Conservation (phyloP, 2,329 filamentous ascomycete species). For the Neoarthrinium moseri region DNA sequence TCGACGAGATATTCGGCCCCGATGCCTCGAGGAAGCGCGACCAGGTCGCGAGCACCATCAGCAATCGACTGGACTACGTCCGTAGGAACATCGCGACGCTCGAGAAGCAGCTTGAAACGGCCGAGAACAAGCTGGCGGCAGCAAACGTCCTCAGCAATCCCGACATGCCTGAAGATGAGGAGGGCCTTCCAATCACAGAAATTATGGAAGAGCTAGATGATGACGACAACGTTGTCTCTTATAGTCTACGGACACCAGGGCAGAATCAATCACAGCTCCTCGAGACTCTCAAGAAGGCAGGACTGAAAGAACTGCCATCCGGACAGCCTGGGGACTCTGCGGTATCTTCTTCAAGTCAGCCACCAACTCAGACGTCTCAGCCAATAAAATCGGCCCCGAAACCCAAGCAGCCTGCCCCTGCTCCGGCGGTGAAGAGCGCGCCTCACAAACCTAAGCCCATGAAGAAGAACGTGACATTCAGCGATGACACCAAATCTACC, state of each 20-base stretch:
- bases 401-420: too few relatives aligned
- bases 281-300: slow-evolving; percentile 75
- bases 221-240: slow-evolving; percentile 77
- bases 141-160: background rate
- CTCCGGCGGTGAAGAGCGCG: background rate
- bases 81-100: slow-evolving; percentile 75
- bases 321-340: background rate
- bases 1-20: slow-evolving; percentile 49
- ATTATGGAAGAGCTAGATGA: slow-evolving; percentile 93
- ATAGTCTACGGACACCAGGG: slow-evolving; percentile 64
- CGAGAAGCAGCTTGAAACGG: slow-evolving; percentile 51
- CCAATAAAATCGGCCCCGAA: too few relatives aligned
- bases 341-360: background rate
- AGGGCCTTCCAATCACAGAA: slow-evolving; percentile 77
- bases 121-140: slow-evolving; percentile 65
- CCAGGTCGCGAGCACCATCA: slow-evolving; percentile 67
- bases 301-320: slow-evolving; percentile 47
- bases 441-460: slow-evolving; percentile 10
- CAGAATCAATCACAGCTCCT: slow-evolving; percentile 66
- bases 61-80: slow-evolving; percentile 85
- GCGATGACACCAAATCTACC: slow-evolving; percentile 55
- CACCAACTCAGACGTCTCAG: background rate
- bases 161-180: slow-evolving; percentile 50
- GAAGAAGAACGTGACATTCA: slow-evolving; percentile 64
- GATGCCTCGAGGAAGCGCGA: slow-evolving; percentile 48